Evolutionary conservation across 345 rosid genomes (phyloP).

Genomic region (Passiflora organensis): DNA sequence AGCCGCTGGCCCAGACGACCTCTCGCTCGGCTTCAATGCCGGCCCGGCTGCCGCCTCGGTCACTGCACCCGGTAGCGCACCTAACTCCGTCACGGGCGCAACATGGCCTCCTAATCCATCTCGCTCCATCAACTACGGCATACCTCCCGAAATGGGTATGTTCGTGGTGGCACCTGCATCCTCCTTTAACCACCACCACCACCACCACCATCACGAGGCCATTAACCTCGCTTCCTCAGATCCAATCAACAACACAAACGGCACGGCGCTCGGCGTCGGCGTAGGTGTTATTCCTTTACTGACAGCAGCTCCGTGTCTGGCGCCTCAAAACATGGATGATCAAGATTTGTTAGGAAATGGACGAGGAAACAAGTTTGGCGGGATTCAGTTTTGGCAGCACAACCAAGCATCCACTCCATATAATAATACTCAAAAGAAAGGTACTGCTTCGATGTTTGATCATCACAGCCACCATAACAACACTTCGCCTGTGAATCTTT

Average conservation of each 20-base stretch:
- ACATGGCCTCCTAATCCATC: constrained; percentile 49
- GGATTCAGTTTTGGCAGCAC: constrained; percentile 87
- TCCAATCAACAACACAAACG: constrained; percentile 34
- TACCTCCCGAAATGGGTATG: constrained; percentile 75
- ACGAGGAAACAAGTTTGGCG: constrained; percentile 34
- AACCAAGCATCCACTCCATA: constrained; percentile 29
- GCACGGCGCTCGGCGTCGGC: constrained; percentile 67
- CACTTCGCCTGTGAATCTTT: constrained; percentile 26
- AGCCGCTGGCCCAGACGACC: constrained; percentile 65
- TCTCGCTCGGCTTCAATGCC: constrained; percentile 96
- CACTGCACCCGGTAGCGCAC: constrained; percentile 13
- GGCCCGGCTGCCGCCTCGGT: constrained; percentile 40
- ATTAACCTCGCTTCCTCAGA: constrained; percentile 28
- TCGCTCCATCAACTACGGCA: constrained; percentile 44
- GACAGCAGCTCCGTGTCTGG: constrained; percentile 47
- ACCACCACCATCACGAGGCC: constrained; percentile 37
- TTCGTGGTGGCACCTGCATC: constrained; percentile 77
- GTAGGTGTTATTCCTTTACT: constrained; percentile 77
- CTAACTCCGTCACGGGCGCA: constrained; percentile 36
- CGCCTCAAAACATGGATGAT: constrained; percentile 48
- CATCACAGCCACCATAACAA: constrained; percentile 18
- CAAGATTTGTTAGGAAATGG: constrained; percentile 34
- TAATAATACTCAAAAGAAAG: constrained; percentile 38
- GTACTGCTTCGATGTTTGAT: constrained; percentile 23
- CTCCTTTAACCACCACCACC: constrained; percentile 46